Base-by-base conservation (phyloP, 495 filamentous ascomycete genomes). In the Aspergillus panamensis region DNA sequence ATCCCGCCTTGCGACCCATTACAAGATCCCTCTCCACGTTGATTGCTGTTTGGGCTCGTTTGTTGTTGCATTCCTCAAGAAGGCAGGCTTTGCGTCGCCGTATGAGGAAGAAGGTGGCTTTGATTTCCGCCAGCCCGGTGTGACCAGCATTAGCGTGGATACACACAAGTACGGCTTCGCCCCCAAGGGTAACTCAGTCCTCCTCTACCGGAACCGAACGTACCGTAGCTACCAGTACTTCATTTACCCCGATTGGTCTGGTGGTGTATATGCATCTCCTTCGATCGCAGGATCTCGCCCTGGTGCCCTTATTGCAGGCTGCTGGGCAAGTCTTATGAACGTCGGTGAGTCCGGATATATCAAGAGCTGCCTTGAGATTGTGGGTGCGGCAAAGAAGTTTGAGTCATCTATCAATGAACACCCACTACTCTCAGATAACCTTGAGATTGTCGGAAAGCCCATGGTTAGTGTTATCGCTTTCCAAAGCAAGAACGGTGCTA, bases 111-210 rank as follows among this genome's bases (percentile, higher is more conserved):
- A 87, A 25, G 83, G 85, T 59, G 87, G 83, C 14, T 97, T 97
- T 68, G 95, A 99, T 73, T 99, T 99, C 84, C 84, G 87, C 33
- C 83, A 94, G 55, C 88, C 88, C 54, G 94, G 94, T 67, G 95
- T 99, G 53, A 97, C 95, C 6, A 89, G 85, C 67, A 97, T 99
- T 71, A 88, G 83, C 63, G 96, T 93, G 67, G 94, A 99, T 69
- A 99, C 94, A 30, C 94, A 98, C 77, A 98, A 98, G 72, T 98
- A 99, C 70, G 94, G 94, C 21, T 99, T 99, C 72, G 95, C 94
- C 0, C 94, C 94, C 20, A 97, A 97, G 74, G 94, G 94, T 53
- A 97, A 94, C 78, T 90, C 86, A 29, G 92, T 91, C 8, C 74
- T 96, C 16, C 83, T 99, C 53, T 97, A 97, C 78, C 90, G 95